Percentiles rank a stretch among this genome's conserved stretches.
Conservation (phyloP, 306 rosid species). For the Trichosanthes truncata region DNA sequence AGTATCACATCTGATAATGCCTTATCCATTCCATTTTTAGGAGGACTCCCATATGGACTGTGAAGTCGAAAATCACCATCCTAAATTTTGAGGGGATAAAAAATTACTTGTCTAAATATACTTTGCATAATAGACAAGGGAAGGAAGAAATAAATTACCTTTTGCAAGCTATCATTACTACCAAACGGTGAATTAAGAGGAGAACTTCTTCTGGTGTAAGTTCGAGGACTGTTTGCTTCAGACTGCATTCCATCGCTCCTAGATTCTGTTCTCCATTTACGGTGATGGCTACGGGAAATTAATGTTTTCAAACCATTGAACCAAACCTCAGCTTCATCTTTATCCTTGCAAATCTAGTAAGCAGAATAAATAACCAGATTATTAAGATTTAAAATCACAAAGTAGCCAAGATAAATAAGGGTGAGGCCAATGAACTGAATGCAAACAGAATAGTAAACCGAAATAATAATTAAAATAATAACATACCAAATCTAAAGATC, state of each 20-base stretch:
- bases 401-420: not conserved
- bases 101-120: constrained; percentile 6
- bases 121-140: constrained; percentile 13
- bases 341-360: constrained; percentile 95
- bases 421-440: not conserved
- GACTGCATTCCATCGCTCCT: constrained; percentile 96
- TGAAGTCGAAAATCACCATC: constrained; percentile 82
- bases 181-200: constrained; percentile 93
- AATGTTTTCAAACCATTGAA: constrained; percentile 96
- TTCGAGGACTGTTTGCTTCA: constrained; percentile 97
- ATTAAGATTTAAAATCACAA: not conserved
- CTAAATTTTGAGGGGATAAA: constrained; percentile 31
- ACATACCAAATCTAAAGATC: constrained; percentile 91
- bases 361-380: constrained; percentile 22
- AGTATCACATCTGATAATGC: constrained; percentile 72
- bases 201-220: constrained; percentile 91
- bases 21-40: constrained; percentile 85
- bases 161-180: constrained; percentile 88
- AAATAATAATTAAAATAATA: constrained; percentile 11
- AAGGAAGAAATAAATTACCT: constrained; percentile 39
- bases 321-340: constrained; percentile 99
- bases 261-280: constrained; percentile 97
- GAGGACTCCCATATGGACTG: constrained; percentile 95
- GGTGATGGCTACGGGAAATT: constrained; percentile 73
- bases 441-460: not conserved